Conservation (phyloP, 2,329 filamentous ascomycete genomes). For the Dothideomycetes sp. region DNA sequence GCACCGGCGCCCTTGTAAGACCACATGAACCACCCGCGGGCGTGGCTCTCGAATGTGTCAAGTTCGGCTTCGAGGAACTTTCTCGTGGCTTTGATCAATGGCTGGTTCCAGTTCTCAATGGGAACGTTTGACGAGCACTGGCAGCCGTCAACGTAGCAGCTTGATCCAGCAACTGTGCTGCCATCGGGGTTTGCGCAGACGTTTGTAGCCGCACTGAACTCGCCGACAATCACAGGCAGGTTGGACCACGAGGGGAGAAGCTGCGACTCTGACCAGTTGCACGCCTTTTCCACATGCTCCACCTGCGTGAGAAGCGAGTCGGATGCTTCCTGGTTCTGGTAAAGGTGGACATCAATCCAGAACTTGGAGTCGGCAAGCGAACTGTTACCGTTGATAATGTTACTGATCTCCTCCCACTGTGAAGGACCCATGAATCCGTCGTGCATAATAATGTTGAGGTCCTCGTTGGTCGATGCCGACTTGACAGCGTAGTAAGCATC, state of each 20-base stretch:
- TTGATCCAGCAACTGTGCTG: constrained; percentile 20
- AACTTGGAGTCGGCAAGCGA: constrained; percentile 22
- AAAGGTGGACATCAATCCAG: constrained; percentile 33
- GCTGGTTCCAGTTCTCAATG: constrained; percentile 23
- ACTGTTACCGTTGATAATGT: constrained; percentile 16
- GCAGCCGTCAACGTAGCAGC: constrained; percentile 24
- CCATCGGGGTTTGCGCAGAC: constrained; percentile 33
- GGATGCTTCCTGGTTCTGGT: constrained; percentile 29
- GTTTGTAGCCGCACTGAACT: constrained; percentile 33
- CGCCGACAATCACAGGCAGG: constrained; percentile 30
- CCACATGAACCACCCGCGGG: constrained; percentile 34
- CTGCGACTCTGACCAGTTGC: constrained; percentile 20
- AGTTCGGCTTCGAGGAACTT: constrained; percentile 33
- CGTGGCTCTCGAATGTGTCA: constrained; percentile 29
- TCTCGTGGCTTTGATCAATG: constrained; percentile 25
- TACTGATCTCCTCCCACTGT: constrained; percentile 20
- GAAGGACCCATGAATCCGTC: constrained; percentile 24
- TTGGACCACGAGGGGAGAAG: constrained; percentile 22
- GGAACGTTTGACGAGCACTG: constrained; percentile 26
- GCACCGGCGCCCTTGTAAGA: constrained; percentile 29
- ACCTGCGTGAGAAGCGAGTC: constrained; percentile 27
- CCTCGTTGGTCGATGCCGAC: constrained; percentile 18
- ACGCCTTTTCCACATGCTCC: constrained; percentile 31
- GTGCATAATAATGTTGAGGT: constrained; percentile 28
- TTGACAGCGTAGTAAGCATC: constrained; percentile 24